A percentile compares a stretch with the other conserved stretches of the same genome.
phyloP scores from a whole-genome alignment of 2,329 filamentous ascomycete species.

The Dactylellina haptotyla region DNA sequence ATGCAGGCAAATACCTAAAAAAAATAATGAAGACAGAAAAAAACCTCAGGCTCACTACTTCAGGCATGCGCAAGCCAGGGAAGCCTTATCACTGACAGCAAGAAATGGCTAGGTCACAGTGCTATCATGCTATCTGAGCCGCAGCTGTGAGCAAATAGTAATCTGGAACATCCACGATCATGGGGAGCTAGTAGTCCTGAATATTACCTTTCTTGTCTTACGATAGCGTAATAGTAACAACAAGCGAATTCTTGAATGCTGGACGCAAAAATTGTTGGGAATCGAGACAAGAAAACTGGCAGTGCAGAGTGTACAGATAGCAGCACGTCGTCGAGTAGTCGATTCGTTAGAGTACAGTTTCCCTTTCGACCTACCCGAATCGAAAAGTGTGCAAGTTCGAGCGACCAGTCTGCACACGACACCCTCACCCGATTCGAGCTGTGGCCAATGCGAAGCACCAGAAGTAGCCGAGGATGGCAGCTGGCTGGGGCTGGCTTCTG shows the following conservation, averaged over 20 bases:
- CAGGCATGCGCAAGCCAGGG: conserved; percentile 25
- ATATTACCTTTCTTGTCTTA: conserved; percentile 32
- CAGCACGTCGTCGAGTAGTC: too few species aligned
- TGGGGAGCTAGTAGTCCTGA: background rate
- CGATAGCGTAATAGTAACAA: conserved; percentile 37
- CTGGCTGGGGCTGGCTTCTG: background rate
- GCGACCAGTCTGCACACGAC: conserved; percentile 30
- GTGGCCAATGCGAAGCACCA: conserved; percentile 24
- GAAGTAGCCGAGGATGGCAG: conserved; percentile 45
- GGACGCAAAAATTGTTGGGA: conserved; percentile 16
- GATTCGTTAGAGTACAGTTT: background rate
- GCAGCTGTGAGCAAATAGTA: background rate
- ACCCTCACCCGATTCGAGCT: conserved; percentile 6
- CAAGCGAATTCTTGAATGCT: background rate
- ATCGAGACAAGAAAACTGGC: background rate
- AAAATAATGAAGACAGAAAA: background rate
- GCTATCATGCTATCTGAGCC: conserved; percentile 23
- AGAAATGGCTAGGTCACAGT: conserved; percentile 16
- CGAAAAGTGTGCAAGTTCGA: background rate
- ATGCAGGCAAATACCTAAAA: conserved; percentile 18
- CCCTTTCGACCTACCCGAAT: conserved; percentile 14
- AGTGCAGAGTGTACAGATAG: background rate
- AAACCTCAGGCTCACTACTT: conserved; percentile 11
- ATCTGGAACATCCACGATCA: background rate
- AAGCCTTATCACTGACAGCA: conserved; percentile 41